Conservation (phyloP, 2,329 filamentous ascomycete genomes). For the Epichloe bromicola region DNA sequence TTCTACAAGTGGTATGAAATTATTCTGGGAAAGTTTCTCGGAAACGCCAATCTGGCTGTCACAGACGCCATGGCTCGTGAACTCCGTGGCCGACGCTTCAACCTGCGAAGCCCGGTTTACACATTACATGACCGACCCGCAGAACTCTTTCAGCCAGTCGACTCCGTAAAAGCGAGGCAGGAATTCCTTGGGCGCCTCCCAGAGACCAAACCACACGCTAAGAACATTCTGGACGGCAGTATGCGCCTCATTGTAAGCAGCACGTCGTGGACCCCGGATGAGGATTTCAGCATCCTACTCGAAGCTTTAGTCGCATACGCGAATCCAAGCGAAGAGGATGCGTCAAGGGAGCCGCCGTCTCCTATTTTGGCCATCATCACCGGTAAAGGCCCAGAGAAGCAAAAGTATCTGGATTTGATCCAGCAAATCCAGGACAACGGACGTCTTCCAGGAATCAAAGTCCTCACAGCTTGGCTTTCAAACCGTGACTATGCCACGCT, state of each 20-base stretch:
- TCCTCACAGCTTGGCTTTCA: constrained; percentile 75
- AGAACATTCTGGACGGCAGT: constrained; percentile 42
- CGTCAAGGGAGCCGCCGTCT: constrained; percentile 28
- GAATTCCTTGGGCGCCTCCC: constrained; percentile 53
- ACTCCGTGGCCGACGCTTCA: constrained; percentile 50
- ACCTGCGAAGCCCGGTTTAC: constrained; percentile 49
- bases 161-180: constrained; percentile 29
- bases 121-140: constrained; percentile 81
- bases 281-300: constrained; percentile 83
- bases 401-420: constrained; percentile 59
- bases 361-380: constrained; percentile 88
- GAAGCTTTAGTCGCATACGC: constrained; percentile 70
- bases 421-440: constrained; percentile 43
- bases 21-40: constrained; percentile 52
- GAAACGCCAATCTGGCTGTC: constrained; percentile 68
- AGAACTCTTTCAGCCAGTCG: constrained; percentile 62
- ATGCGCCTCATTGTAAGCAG: constrained; percentile 73
- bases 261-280: constrained; percentile 94
- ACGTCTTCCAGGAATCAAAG: constrained; percentile 54
- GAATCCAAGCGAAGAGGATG: constrained; percentile 21
- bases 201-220: constrained; percentile 47
- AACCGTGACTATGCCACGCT: constrained; percentile 74
- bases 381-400: constrained; percentile 78
- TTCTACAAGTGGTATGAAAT: constrained; percentile 70
- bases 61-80: constrained; percentile 77